Conservation (phyloP, 805 yeast genomes). For the Barnettozyma vustinii region DNA sequence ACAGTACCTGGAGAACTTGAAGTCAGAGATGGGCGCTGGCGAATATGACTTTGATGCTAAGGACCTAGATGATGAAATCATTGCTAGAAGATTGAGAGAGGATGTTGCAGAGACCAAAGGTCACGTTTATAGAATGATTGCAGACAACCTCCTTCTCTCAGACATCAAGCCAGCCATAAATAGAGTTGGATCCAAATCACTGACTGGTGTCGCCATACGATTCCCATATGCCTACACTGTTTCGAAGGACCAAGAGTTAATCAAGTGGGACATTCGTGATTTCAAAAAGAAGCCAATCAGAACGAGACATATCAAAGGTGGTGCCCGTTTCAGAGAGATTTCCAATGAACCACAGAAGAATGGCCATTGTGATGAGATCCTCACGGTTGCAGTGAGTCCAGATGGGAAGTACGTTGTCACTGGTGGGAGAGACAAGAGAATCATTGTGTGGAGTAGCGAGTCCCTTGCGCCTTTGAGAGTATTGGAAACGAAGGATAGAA, state of each 20-base stretch:
- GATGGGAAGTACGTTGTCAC: conserved; percentile 88
- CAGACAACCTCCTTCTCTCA: conserved; percentile 38
- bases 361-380: conserved; percentile 75
- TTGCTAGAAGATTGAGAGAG: conserved; percentile 70
- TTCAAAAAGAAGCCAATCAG: conserved; percentile 56
- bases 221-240: conserved; percentile 59
- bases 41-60: conserved; percentile 71
- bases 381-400: conserved; percentile 75
- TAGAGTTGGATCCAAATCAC: conserved; percentile 55
- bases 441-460: conserved; percentile 84
- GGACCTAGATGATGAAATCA: conserved; percentile 83
- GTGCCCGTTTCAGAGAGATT: conserved; percentile 38
- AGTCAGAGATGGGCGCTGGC: conserved; percentile 45
- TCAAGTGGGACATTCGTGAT: conserved; percentile 71
- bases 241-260: conserved; percentile 73
- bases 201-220: conserved; percentile 42
- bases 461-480: conserved; percentile 70
- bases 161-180: conserved; percentile 40
- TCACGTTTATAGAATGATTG: conserved; percentile 64
- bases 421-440: conserved; percentile 79
- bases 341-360: conserved; percentile 45
- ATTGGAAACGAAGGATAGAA: conserved; percentile 65
- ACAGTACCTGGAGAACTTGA: conserved; percentile 78
- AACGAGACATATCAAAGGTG: conserved; percentile 62
- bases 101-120: conserved; percentile 93